Evolutionary conservation across 805 yeast genomes (phyloP).

Genomic region (Yarrowia osloensis): DNA sequence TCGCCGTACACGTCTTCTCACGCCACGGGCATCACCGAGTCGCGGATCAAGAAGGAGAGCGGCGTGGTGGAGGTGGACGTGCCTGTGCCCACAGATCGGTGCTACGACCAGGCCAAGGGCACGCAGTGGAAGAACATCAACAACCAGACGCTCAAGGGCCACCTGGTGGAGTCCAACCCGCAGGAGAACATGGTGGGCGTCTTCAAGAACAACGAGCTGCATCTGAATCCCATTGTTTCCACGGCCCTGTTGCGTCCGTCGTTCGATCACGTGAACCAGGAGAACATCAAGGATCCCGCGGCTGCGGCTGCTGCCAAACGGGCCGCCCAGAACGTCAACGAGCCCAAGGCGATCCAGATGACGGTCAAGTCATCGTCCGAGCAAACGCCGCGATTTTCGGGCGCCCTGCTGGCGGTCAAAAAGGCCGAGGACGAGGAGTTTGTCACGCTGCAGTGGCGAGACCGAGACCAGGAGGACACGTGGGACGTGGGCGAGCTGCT

Average conservation of each 20-base stretch:
- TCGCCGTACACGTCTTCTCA: conserved; percentile 46
- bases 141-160: conserved; percentile 71
- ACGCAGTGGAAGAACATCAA: conserved; percentile 64
- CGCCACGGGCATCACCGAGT: conserved; percentile 47
- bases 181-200: conserved; percentile 46
- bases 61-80: conserved; percentile 71
- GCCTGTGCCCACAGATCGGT: conserved; percentile 68
- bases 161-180: conserved; percentile 45
- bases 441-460: conserved; percentile 50
- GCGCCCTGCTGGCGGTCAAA: conserved; percentile 68
- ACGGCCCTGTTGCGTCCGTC: conserved; percentile 80
- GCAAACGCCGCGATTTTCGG: conserved; percentile 62
- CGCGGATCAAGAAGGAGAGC: conserved; percentile 62
- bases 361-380: conserved; percentile 64
- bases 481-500: conserved; percentile 41
- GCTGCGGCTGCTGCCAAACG: conserved; percentile 45
- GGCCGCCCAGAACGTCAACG: conserved; percentile 45
- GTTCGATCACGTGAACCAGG: conserved; percentile 74
- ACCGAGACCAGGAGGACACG: conserved; percentile 42
- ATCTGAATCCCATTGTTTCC: conserved; percentile 62
- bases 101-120: conserved; percentile 65
- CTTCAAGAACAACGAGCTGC: conserved; percentile 53
- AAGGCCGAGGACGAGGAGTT: conserved; percentile 62
- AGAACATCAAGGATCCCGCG: conserved; percentile 46
- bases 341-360: conserved; percentile 72